Evolutionary conservation across 2,329 filamentous ascomycete genomes (phyloP).

Genomic region (Hymenoscyphus fraxineus): DNA sequence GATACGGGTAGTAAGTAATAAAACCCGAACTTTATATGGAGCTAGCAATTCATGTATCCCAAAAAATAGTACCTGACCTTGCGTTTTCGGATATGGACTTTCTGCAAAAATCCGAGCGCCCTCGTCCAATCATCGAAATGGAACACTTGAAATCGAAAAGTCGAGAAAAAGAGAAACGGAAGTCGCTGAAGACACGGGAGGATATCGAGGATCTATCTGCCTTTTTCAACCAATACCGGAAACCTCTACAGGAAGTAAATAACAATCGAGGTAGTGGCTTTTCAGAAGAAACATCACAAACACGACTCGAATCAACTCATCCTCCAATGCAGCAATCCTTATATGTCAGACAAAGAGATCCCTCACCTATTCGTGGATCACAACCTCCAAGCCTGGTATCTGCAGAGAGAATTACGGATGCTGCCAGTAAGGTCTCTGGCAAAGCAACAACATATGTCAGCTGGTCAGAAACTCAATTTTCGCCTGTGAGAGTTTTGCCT

Average conservation of each 20-base stretch:
- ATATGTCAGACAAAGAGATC: background rate
- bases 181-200: constrained; percentile 20
- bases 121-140: constrained; percentile 22
- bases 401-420: constrained; percentile 4
- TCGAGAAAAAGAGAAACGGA: constrained; percentile 27
- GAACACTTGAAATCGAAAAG: constrained; percentile 31
- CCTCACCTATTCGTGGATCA: background rate
- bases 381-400: background rate
- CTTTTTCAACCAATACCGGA: constrained; percentile 28
- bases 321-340: background rate
- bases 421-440: constrained; percentile 13
- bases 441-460: constrained; percentile 23
- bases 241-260: constrained; percentile 15
- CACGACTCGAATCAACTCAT: background rate
- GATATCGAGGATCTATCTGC: constrained; percentile 33
- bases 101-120: constrained; percentile 33
- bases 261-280: constrained; percentile 10
- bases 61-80: constrained; percentile 46
- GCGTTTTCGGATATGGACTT: constrained; percentile 51
- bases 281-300: constrained; percentile 1
- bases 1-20: constrained; percentile 38
- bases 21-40: background rate
- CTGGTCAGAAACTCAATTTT: constrained; percentile 31
- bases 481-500: constrained; percentile 9
- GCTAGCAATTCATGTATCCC: constrained; percentile 5